Percentiles rank a stretch among this genome's conserved stretches.
Evolutionary conservation across 495 filamentous ascomycete species (phyloP).

Genomic region (Penicillium psychrofluorescens): DNA sequence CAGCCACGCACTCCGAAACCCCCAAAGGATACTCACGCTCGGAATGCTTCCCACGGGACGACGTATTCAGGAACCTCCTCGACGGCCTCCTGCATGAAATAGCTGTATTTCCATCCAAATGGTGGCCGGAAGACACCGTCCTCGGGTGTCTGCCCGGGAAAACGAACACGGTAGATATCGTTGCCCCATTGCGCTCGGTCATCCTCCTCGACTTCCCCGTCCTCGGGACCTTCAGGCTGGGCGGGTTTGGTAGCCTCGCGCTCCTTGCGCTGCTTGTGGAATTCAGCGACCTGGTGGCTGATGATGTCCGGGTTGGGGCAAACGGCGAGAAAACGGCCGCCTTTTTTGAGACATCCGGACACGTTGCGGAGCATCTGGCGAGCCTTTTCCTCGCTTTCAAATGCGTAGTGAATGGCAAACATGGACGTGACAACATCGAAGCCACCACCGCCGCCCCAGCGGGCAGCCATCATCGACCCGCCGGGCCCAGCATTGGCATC

Average conservation of each 20-base stretch:
- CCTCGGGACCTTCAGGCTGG: slow-evolving; percentile 24
- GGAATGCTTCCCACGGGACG: slow-evolving; percentile 96
- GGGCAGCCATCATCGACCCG: slow-evolving; percentile 43
- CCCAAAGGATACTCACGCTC: slow-evolving; percentile 44
- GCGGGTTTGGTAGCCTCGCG: slow-evolving; percentile 24
- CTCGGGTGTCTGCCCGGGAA: slow-evolving; percentile 68
- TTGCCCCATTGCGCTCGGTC: slow-evolving; percentile 77
- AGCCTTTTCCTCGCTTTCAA: slow-evolving; percentile 83
- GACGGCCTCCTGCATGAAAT: slow-evolving; percentile 90
- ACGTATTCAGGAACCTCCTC: slow-evolving; percentile 97
- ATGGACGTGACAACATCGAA: slow-evolving; percentile 98
- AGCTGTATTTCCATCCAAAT: slow-evolving; percentile 96
- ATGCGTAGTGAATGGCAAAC: slow-evolving; percentile 99
- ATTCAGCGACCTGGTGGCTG: slow-evolving; percentile 53
- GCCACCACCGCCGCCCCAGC: slow-evolving; percentile 61
- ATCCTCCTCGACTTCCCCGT: slow-evolving; percentile 47
- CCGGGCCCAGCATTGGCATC: slow-evolving; percentile 58
- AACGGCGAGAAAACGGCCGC: slow-evolving; percentile 85
- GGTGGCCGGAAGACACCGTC: slow-evolving; percentile 83
- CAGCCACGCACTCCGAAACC: slow-evolving; percentile 5
- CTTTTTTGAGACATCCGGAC: slow-evolving; percentile 80
- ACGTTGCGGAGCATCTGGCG: slow-evolving; percentile 92
- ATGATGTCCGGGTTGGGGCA: slow-evolving; percentile 93
- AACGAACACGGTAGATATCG: slow-evolving; percentile 79
- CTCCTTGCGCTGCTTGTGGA: slow-evolving; percentile 53